Evolutionary conservation across 73 alveolate genomes (phyloP).

Genomic region (Blepharisma japonicum): DNA sequence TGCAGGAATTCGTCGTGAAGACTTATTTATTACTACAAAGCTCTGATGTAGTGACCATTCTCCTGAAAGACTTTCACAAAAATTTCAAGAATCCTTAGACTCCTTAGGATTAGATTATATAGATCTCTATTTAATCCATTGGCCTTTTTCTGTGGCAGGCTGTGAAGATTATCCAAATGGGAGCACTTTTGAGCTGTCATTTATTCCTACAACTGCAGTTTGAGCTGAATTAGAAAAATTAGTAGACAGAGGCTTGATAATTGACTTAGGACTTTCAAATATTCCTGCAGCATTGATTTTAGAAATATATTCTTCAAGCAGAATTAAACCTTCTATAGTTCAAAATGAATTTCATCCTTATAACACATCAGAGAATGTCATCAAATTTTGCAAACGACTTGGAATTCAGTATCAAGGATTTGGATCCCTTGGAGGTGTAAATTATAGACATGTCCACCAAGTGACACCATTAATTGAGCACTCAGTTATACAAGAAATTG

Average conservation of each 20-base stretch:
- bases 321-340: conserved; percentile 71
- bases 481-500: too few species aligned
- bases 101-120: conserved; percentile 44
- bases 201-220: conserved; percentile 50
- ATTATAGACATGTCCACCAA: too few species aligned
- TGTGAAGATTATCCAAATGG: conserved; percentile 34
- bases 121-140: conserved; percentile 77
- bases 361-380: too few species aligned
- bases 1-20: conserved; percentile 38
- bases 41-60: conserved; percentile 31
- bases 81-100: conserved; percentile 30
- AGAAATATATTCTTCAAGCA: conserved; percentile 57
- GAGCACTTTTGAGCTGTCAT: conserved; percentile 33
- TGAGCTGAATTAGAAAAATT: conserved; percentile 76
- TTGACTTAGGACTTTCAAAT: conserved; percentile 79
- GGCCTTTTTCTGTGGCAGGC: conserved; percentile 65
- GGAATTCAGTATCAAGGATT: too few species aligned
- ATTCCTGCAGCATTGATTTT: conserved; percentile 60
- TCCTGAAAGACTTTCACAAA: conserved; percentile 30
- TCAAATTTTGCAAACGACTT: too few species aligned
- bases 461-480: too few species aligned
- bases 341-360: conserved; percentile 80
- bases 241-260: conserved; percentile 62
- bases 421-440: too few species aligned
- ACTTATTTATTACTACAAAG: conserved; percentile 47